Evolutionary conservation across 441 rosid genomes (phyloP).

Genomic region (Geranium incanum): DNA sequence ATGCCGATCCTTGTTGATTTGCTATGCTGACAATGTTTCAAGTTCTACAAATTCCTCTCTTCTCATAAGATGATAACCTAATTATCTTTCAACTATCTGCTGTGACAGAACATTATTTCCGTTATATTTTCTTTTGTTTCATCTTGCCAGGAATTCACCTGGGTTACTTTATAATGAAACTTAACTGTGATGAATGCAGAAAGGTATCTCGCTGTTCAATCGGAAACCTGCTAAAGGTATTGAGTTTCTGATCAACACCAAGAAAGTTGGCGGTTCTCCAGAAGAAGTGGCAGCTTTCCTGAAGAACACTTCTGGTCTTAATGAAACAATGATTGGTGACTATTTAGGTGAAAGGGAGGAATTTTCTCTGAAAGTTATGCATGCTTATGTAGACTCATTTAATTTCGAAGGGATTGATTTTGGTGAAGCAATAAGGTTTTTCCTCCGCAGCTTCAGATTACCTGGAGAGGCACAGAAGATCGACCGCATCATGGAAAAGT

Average conservation of each 20-base stretch:
- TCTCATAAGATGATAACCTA: not conserved
- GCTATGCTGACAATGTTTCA: not conserved
- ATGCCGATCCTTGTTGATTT: not conserved
- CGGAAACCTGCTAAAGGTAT: conserved; percentile 93
- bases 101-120: not conserved
- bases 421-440: conserved; percentile 94
- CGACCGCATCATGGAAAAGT: conserved; percentile 98
- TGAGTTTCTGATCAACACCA: conserved; percentile 66
- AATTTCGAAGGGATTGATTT: conserved; percentile 82
- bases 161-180: conserved; percentile 25
- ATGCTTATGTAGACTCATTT: conserved; percentile 93
- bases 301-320: conserved; percentile 61
- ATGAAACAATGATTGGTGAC: conserved; percentile 88
- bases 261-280: conserved; percentile 70
- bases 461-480: conserved; percentile 99
- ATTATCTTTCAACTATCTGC: not conserved
- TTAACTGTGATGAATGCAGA: conserved; percentile 55
- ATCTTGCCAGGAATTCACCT: conserved; percentile 11
- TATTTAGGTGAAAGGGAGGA: conserved; percentile 98
- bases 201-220: conserved; percentile 81
- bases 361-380: conserved; percentile 84
- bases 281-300: conserved; percentile 78
- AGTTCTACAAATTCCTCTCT: not conserved
- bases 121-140: conserved; percentile 7
- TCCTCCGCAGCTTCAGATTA: conserved; percentile 83